Evolutionary conservation across 75 land plant species (phyloP).

Genomic region (Sequoia sempervirens): DNA sequence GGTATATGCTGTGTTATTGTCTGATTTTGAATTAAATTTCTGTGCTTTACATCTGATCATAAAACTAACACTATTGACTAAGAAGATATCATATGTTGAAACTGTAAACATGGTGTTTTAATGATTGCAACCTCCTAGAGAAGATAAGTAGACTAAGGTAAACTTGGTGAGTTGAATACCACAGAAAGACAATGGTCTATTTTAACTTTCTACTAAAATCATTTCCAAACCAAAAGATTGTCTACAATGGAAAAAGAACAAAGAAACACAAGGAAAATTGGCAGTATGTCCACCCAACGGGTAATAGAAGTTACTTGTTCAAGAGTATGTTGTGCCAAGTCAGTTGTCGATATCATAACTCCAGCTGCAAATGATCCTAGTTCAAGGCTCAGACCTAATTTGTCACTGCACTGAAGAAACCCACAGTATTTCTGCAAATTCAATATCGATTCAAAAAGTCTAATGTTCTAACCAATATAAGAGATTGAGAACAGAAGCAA

Average conservation of each 20-base stretch:
- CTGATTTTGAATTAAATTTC: no score
- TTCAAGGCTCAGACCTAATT: constrained; percentile 51
- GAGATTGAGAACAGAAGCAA: not conserved
- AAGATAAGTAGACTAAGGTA: not conserved
- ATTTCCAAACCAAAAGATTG: not conserved
- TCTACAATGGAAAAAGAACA: not conserved
- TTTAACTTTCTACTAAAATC: not conserved
- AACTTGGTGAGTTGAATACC: not conserved
- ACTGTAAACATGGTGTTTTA: not conserved
- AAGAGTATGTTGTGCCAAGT: constrained; percentile 49
- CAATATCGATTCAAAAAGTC: not conserved
- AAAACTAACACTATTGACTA: not conserved
- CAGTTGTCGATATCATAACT: constrained; percentile 55
- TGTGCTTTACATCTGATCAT: no score
- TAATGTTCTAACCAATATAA: not conserved
- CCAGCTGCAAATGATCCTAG: constrained; percentile 60
- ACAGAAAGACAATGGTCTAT: not conserved
- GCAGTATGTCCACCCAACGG: not conserved
- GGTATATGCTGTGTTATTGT: no score
- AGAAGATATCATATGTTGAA: not conserved
- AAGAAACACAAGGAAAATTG: not conserved
- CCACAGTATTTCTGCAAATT: not conserved
- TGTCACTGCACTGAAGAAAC: constrained; percentile 45
- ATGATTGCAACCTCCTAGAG: not conserved
- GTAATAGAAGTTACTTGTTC: constrained; percentile 25